Base-by-base conservation (phyloP, 495 filamentous ascomycete genomes). In the Penicillium dipodomyicola region DNA sequence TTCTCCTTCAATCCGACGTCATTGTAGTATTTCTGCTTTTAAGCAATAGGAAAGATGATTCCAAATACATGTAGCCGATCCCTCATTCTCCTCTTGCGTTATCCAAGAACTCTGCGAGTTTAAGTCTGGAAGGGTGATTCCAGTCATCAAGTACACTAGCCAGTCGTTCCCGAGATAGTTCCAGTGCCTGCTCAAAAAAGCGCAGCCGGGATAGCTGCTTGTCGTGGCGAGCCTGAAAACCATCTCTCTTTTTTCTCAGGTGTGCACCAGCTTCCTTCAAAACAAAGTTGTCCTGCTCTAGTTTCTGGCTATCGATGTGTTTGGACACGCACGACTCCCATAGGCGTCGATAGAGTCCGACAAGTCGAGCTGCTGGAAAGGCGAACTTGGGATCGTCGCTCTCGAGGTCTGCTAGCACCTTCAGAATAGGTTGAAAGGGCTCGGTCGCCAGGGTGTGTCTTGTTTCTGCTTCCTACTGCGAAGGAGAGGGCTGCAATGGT, bases 241-340 rank as follows among this genome's bases (percentile, higher is more conserved):
- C 12, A 41, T 29, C n/a, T n/a, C n/a, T n/a, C n/a, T n/a, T n/a
- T n/a, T n/a, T n/a, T n/a, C n/a, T n/a, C n/a, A n/a, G n/a, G n/a
- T n/a, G n/a, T n/a, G n/a, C n/a, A n/a, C n/a, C n/a, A n/a, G n/a
- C n/a, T n/a, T n/a, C n/a, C n/a, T n/a, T n/a, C n/a, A n/a, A n/a
- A n/a, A n/a, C n/a, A n/a, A n/a, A n/a, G n/a, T n/a, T n/a, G n/a
- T n/a, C n/a, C 15, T 53, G 19, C 17, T 46, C 42, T 23, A 52
- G 30, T 2, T 40, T 58, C 29, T 58, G 19, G 48, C 41, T 25
- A 43, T 58, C 48, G 32, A 51, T 35, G 37, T 58, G 41, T 11
- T 58, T 52, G 35, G 40, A 33, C 49, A 52, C 37, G 49, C 35
- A 52, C n/a, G 49, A 52, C n/a, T 32, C 49, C 49, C n/a, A 52